Conservation (phyloP, 192 early-diverging fungal species). For the Linnemannia zychae region DNA sequence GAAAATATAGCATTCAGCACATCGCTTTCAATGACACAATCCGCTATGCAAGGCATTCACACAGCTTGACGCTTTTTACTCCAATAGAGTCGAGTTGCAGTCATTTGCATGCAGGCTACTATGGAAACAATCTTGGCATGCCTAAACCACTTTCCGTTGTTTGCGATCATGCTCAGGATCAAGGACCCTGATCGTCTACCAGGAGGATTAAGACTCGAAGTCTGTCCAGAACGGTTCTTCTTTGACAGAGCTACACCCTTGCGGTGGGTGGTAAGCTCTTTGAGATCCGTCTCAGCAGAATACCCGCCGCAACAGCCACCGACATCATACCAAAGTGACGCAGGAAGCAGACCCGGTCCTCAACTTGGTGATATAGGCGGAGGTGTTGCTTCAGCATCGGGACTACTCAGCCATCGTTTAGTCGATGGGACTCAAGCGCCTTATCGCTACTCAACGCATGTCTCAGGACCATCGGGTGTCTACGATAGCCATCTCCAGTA, state of each 20-base stretch:
- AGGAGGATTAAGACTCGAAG: conserved; percentile 64
- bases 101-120: conserved; percentile 84
- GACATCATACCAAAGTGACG: not conserved
- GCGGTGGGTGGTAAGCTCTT: conserved; percentile 34
- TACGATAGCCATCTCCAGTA: conserved; percentile 1
- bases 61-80: not conserved
- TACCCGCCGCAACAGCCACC: conserved; percentile 23
- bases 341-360: not conserved
- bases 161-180: conserved; percentile 90
- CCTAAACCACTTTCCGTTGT: conserved; percentile 97
- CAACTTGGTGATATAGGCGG: not conserved
- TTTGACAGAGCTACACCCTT: conserved; percentile 36
- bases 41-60: not conserved
- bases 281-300: conserved; percentile 20
- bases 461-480: not conserved
- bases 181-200: conserved; percentile 92
- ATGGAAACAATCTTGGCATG: conserved; percentile 90
- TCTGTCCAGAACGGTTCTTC: conserved; percentile 51
- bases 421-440: not conserved
- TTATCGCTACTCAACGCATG: not conserved
- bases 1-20: not conserved
- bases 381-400: not conserved
- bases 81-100: conserved; percentile 78
- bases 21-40: not conserved
- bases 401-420: not conserved